These are phyloP conservation scores for Ganoderma multipileum DNA, from an alignment of 1,284 basidiomycete genomes.

Conservation along the genomic window DNA sequence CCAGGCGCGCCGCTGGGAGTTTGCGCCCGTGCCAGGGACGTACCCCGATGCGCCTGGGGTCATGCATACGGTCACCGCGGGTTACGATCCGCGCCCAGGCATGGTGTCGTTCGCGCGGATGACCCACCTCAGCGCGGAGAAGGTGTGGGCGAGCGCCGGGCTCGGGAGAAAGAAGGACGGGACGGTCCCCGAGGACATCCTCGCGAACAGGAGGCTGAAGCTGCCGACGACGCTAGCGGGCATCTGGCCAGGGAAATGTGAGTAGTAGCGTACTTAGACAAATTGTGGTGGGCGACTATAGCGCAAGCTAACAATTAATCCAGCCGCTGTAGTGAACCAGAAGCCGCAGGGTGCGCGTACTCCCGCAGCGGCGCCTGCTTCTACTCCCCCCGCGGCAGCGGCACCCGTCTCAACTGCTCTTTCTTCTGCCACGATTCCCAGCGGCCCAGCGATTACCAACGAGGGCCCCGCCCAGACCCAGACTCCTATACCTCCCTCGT, in stretches of 20 bases:
- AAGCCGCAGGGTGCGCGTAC: background rate
- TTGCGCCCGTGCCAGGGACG: conserved; percentile 29
- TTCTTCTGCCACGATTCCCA: background rate
- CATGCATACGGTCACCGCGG: conserved; percentile 17
- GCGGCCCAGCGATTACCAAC: background rate
- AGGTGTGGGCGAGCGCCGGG: conserved; percentile 18
- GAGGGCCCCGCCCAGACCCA: background rate
- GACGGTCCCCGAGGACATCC: conserved; percentile 21
- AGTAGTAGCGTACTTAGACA: background rate
- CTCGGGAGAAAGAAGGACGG: conserved; percentile 18
- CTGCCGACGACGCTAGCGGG: conserved; percentile 25
- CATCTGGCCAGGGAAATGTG: conserved; percentile 29
- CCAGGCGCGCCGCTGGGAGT: conserved; percentile 17
- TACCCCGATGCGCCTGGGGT: conserved; percentile 30
- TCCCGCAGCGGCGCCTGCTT: background rate
- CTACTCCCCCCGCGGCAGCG: background rate
- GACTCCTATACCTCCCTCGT: background rate
- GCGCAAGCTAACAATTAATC: background rate
- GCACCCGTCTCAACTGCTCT: background rate
- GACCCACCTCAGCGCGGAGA: conserved; percentile 24
- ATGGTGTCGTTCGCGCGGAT: conserved; percentile 26
- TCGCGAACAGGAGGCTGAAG: conserved; percentile 17
- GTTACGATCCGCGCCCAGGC: conserved; percentile 27
- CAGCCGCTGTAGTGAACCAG: background rate
- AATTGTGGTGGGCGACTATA: background rate